Evolutionary conservation across 2,329 filamentous ascomycete species (phyloP).

Genomic region (Dendryphion nanum): DNA sequence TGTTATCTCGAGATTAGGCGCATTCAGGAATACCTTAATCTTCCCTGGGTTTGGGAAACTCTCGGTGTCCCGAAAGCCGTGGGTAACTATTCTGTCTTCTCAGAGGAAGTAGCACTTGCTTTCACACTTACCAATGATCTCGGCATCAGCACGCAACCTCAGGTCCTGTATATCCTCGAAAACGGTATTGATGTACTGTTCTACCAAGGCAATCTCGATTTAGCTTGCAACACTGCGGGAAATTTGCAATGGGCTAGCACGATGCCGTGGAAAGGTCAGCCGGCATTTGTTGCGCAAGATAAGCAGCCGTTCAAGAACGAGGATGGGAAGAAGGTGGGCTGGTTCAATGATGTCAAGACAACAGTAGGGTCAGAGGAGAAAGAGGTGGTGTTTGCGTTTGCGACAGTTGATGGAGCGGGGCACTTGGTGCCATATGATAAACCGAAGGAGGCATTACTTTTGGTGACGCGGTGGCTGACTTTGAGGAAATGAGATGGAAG

Average conservation of each 20-base stretch:
- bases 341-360: slow-evolving; percentile 36
- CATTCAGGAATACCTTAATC: slow-evolving; percentile 35
- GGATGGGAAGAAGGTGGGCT: slow-evolving; percentile 26
- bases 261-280: slow-evolving; percentile 46
- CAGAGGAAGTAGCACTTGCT: slow-evolving; percentile 20
- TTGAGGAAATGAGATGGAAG: too few species aligned
- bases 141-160: slow-evolving; percentile 29
- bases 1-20: slow-evolving; percentile 37
- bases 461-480: slow-evolving; percentile 29
- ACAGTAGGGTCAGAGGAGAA: slow-evolving; percentile 22
- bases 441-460: slow-evolving; percentile 27
- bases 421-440: slow-evolving; percentile 43
- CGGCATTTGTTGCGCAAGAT: slow-evolving; percentile 39
- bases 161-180: slow-evolving; percentile 36
- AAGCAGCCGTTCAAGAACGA: slow-evolving; percentile 25
- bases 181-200: slow-evolving; percentile 39
- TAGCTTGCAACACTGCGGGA: slow-evolving; percentile 43
- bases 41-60: slow-evolving; percentile 30
- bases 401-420: slow-evolving; percentile 41
- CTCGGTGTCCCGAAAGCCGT: slow-evolving; percentile 33
- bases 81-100: slow-evolving; percentile 29
- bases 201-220: slow-evolving; percentile 42
- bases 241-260: slow-evolving; percentile 41
- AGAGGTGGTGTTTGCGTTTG: slow-evolving; percentile 33
- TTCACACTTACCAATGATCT: slow-evolving; percentile 29